These are phyloP conservation scores for Glycine soja DNA, from an alignment of 306 rosid genomes.

Conservation along the genomic window DNA sequence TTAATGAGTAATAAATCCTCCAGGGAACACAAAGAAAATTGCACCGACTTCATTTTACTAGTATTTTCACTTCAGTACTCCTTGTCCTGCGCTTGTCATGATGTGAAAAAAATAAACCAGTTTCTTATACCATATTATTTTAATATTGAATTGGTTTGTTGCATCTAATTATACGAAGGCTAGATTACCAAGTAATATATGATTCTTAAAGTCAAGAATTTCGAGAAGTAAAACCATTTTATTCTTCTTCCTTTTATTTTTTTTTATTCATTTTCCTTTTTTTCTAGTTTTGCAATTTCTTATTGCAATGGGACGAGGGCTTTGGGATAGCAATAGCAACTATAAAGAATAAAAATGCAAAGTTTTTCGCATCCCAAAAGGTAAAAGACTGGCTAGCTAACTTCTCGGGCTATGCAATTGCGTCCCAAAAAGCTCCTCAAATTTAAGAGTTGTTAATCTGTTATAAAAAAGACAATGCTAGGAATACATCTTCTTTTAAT, in stretches of 20 bases:
- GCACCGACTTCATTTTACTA: background rate
- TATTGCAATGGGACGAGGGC: slow-evolving; percentile 10
- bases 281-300: background rate
- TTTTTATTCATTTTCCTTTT: background rate
- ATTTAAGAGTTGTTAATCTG: background rate
- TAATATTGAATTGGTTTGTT: slow-evolving; percentile 19
- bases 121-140: background rate
- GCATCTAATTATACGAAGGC: background rate
- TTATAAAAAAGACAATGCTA: background rate
- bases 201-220: slow-evolving; percentile 35
- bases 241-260: too few species aligned
- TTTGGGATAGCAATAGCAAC: slow-evolving; percentile 4
- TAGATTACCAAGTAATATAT: slow-evolving; percentile 10
- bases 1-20: background rate
- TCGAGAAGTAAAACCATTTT: too few species aligned
- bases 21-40: background rate
- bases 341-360: slow-evolving; percentile 21
- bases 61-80: background rate
- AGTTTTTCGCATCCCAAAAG: slow-evolving; percentile 16
- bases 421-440: background rate
- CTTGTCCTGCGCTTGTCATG: background rate
- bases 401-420: background rate
- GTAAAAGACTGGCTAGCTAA: background rate
- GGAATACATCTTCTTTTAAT: too few species aligned
- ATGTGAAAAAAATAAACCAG: too few species aligned